These are phyloP conservation scores for Penicillium alfredii DNA, from an alignment of 495 filamentous ascomycete genomes.

Conservation along the genomic window DNA sequence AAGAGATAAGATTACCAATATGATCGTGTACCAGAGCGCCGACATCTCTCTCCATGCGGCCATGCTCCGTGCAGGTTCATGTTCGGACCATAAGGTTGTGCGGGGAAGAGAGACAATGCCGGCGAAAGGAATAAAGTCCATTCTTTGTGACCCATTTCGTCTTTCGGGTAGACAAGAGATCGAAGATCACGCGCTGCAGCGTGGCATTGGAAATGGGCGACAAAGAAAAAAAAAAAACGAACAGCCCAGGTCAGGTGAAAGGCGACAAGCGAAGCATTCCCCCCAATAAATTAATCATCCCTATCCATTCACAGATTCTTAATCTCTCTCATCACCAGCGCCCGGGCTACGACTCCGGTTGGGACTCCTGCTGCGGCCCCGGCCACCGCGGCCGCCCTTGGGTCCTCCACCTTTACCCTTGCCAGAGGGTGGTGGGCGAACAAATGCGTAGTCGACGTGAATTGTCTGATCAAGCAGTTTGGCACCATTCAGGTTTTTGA, in stretches of 20 bases:
- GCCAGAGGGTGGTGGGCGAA: constrained; percentile 78
- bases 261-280: constrained; percentile 10
- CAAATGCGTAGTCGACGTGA: constrained; percentile 91
- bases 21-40: constrained; percentile 28
- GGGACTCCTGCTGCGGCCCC: constrained; percentile 51
- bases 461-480: constrained; percentile 93
- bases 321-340: constrained; percentile 35
- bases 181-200: constrained; percentile 2
- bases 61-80: constrained; percentile 4
- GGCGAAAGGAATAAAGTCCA: constrained; percentile 3
- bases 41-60: constrained; percentile 17
- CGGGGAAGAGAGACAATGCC: constrained; percentile 3
- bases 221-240: constrained; percentile 7
- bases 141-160: constrained; percentile 10
- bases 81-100: too few relatives aligned
- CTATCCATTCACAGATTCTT: too few relatives aligned
- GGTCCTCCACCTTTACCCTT: constrained; percentile 48
- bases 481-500: constrained; percentile 71
- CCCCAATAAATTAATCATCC: constrained; percentile 1
- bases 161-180: constrained; percentile 3
- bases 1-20: constrained; percentile 21
- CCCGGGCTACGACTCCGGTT: constrained; percentile 56
- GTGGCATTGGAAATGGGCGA: neutral
- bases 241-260: too few relatives aligned
- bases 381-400: constrained; percentile 40